Conservation (phyloP, 768 basidiomycete species). For the Trametes coccinea region DNA sequence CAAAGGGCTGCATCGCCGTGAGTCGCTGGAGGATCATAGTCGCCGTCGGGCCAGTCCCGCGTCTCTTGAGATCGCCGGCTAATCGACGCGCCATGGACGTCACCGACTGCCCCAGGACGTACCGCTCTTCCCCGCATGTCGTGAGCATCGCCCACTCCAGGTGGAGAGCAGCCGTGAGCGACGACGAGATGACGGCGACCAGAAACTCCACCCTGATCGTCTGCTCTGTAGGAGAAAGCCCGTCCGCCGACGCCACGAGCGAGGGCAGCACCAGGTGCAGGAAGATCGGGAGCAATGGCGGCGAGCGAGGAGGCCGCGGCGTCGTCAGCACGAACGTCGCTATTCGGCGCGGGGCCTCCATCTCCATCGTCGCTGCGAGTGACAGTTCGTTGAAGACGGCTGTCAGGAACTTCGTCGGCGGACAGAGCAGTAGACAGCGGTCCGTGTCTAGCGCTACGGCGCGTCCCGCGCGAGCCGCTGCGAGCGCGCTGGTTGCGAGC, state of each 20-base stretch:
- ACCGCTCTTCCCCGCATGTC: constrained; percentile 48
- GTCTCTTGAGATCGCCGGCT: constrained; percentile 58
- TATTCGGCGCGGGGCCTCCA: constrained; percentile 63
- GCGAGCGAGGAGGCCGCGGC: constrained; percentile 51
- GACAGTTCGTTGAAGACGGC: constrained; percentile 70
- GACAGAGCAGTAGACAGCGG: constrained; percentile 57
- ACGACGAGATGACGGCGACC: constrained; percentile 62
- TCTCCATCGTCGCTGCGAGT: constrained; percentile 49
- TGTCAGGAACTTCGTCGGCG: constrained; percentile 63
- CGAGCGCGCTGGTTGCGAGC: constrained; percentile 57
- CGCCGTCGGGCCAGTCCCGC: constrained; percentile 47
- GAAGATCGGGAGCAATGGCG: constrained; percentile 75
- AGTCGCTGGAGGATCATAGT: constrained; percentile 62
- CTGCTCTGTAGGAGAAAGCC: constrained; percentile 52
- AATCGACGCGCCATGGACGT: constrained; percentile 64
- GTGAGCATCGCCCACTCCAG: constrained; percentile 67
- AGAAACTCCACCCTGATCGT: constrained; percentile 61
- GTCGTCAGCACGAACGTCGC: constrained; percentile 68
- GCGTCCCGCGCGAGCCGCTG: constrained; percentile 59
- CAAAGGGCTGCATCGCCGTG: constrained; percentile 61
- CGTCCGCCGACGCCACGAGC: constrained; percentile 58
- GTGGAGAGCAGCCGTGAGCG: constrained; percentile 66
- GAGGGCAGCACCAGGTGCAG: constrained; percentile 66
- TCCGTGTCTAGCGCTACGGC: constrained; percentile 66
- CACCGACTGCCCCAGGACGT: constrained; percentile 62